Conservation (phyloP, 2,329 filamentous ascomycete species). For the Hypoxylon sp. region DNA sequence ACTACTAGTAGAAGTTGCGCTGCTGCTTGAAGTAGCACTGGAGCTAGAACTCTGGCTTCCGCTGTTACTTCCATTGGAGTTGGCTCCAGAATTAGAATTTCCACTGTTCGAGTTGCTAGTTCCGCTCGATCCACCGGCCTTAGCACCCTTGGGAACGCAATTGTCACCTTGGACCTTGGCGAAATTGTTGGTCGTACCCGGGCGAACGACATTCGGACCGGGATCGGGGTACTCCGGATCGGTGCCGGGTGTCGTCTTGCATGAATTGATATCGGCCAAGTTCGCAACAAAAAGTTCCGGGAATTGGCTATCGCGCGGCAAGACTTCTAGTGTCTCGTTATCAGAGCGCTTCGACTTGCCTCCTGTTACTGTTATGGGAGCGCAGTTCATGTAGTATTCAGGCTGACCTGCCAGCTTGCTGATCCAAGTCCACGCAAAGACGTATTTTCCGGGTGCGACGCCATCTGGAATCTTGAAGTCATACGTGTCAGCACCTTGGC, state of each 20-base stretch:
- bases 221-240: slow-evolving; percentile 75
- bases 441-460: slow-evolving; percentile 74
- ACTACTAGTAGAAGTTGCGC: slow-evolving; percentile 10
- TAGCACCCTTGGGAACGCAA: slow-evolving; percentile 52
- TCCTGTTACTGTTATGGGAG: slow-evolving; percentile 70
- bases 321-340: slow-evolving; percentile 53
- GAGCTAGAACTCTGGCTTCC: slow-evolving; percentile 25
- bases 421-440: slow-evolving; percentile 82
- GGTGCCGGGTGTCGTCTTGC: slow-evolving; percentile 64
- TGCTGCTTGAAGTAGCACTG: slow-evolving; percentile 1
- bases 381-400: slow-evolving; percentile 83
- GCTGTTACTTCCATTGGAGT: neutral
- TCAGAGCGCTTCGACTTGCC: slow-evolving; percentile 47
- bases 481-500: slow-evolving; percentile 62
- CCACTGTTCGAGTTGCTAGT: neutral
- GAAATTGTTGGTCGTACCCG: slow-evolving; percentile 54
- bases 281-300: slow-evolving; percentile 81
- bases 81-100: slow-evolving; percentile 7
- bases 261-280: slow-evolving; percentile 65
- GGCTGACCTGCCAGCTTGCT: slow-evolving; percentile 78
- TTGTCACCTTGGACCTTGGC: slow-evolving; percentile 46
- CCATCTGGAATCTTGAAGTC: slow-evolving; percentile 72
- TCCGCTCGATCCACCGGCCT: slow-evolving; percentile 44
- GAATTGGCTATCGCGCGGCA: slow-evolving; percentile 64
- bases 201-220: slow-evolving; percentile 67